Conservation (phyloP, 768 basidiomycete genomes). For the Boletus rufocinnamomeus region DNA sequence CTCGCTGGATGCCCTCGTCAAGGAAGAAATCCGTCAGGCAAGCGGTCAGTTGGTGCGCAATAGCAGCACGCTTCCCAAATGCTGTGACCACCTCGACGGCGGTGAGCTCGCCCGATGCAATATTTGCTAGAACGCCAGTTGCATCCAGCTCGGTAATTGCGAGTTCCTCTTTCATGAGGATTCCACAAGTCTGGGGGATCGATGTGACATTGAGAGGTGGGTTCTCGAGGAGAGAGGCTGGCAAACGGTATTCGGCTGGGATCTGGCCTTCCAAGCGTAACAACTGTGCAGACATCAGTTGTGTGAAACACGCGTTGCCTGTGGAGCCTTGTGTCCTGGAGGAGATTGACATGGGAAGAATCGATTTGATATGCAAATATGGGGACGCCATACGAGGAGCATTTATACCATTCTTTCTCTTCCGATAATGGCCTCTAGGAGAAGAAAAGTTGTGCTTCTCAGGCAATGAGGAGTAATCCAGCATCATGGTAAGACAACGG, state of each 20-base stretch:
- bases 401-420: too few relatives aligned
- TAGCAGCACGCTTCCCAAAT: conserved; percentile 51
- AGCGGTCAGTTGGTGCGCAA: too few relatives aligned
- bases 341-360: conserved; percentile 19
- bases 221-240: conserved; percentile 17
- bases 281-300: conserved; percentile 18
- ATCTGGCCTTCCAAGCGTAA: conserved; percentile 27
- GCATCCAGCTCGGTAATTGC: conserved; percentile 40
- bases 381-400: too few relatives aligned
- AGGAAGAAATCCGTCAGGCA: too few relatives aligned
- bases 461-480: too few relatives aligned
- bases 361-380: too few relatives aligned
- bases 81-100: conserved; percentile 44
- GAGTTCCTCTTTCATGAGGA: conserved; percentile 35
- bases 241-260: conserved; percentile 21
- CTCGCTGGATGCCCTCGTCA: too few relatives aligned
- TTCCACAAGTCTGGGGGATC: conserved; percentile 34
- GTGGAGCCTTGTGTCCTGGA: conserved; percentile 24
- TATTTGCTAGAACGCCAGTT: conserved; percentile 33
- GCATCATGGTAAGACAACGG: too few relatives aligned
- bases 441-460: too few relatives aligned
- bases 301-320: conserved; percentile 23
- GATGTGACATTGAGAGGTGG: conserved; percentile 35
- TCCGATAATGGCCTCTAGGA: too few relatives aligned
- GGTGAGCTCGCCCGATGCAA: conserved; percentile 34